Conservation (phyloP, 1,284 basidiomycete genomes). For the Lignosus rhinocerotis region DNA sequence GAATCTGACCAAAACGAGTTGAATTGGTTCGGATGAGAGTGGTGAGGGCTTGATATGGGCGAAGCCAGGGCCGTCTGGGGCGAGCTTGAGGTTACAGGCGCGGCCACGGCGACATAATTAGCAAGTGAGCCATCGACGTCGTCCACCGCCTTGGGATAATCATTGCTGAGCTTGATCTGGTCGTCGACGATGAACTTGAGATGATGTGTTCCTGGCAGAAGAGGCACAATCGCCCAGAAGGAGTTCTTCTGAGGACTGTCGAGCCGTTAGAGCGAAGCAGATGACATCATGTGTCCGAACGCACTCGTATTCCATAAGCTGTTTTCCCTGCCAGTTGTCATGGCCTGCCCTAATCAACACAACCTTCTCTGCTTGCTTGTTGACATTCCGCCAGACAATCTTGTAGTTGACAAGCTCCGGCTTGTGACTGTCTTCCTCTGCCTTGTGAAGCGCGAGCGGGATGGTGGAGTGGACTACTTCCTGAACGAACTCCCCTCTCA, state of each 20-base stretch:
- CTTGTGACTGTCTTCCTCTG: slow-evolving; percentile 32
- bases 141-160: slow-evolving; percentile 90
- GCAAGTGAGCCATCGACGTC: slow-evolving; percentile 89
- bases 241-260: slow-evolving; percentile 37
- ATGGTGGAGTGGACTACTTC: slow-evolving; percentile 66
- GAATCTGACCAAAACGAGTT: slow-evolving; percentile 51
- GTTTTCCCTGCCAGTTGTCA: slow-evolving; percentile 69
- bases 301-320: slow-evolving; percentile 62
- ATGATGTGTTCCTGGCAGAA: slow-evolving; percentile 92
- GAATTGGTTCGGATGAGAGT: slow-evolving; percentile 31
- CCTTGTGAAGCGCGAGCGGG: slow-evolving; percentile 53
- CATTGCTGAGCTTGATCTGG: slow-evolving; percentile 75
- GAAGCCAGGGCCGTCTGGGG: slow-evolving; percentile 22
- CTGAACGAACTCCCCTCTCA: slow-evolving; percentile 42
- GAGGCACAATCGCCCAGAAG: slow-evolving; percentile 50
- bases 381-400: slow-evolving; percentile 62
- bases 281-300: slow-evolving; percentile 27
- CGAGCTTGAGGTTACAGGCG: slow-evolving; percentile 35
- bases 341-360: slow-evolving; percentile 69
- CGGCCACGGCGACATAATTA: slow-evolving; percentile 81
- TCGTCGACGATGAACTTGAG: slow-evolving; percentile 97
- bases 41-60: slow-evolving; percentile 25
- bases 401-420: slow-evolving; percentile 50
- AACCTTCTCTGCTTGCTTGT: slow-evolving; percentile 49
- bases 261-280: background rate